Evolutionary conservation across 768 basidiomycete species (phyloP), one percentile per base, ranked within the genome.

Genomic region (Daedaleopsis sinensis): DNA sequence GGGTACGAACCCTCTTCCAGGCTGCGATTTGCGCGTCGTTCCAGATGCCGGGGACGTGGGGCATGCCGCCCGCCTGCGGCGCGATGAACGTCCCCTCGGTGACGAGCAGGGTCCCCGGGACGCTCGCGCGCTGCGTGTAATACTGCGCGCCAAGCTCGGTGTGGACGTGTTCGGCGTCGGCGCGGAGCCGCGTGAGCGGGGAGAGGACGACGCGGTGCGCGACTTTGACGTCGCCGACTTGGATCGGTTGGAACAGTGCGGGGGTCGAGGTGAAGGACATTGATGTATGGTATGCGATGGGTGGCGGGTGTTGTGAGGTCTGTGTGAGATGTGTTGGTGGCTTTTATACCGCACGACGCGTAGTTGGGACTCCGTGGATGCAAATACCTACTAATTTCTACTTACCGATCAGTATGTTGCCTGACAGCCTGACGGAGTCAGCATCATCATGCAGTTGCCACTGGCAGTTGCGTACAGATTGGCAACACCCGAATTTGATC

Each of bases 41-140:
- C 77, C 81, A 90, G 57, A 90, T 83, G 1, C 89, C 90, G 1
- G 89, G 89, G 0, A 82, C 78, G 56, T 83, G 71, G 1, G 57
- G 52, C 47, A 73, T 77, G 1, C 84, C 86, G 4, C 80, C 83
- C 0, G 84, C 84, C 15, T 78, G 64, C 1, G 71, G 68, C 0
- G 82, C 79, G 52, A 90, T 81, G 51, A 80, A 74, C 5, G 84
- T 84, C 0, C 77, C 86, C 70, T 89, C 86, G 3, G 84, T 72
- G 55, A 90, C 78, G 47, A 85, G 71, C 12, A 88, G 71, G 0
- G 82, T 85, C 0, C 86, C 86, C 0, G 81, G 77, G 0, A 68
- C 64, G 27, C 74, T 72, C 6, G 73, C 77, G 0, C 84, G 78
- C 64, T 85, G 84, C 2, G 71, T 56, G 64, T 84, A 85, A 68